phyloP scores from a whole-genome alignment of 2,329 filamentous ascomycete species.

The Canariomyces notabilis region DNA sequence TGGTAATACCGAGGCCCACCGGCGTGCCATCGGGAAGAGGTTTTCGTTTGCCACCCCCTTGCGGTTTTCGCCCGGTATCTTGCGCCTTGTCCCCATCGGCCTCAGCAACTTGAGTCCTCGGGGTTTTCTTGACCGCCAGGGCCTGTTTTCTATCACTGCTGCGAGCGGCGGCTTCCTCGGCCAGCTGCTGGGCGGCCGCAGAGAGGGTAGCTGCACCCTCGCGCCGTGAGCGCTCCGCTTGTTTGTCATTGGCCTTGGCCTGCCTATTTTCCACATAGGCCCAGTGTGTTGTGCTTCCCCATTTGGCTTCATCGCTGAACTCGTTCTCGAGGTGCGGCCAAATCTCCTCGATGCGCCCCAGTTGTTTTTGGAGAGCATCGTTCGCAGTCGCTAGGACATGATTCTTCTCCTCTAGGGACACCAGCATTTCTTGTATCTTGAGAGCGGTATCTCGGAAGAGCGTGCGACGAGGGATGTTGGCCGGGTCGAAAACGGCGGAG shows the following conservation, averaged over 20 bases:
- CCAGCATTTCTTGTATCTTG: slow-evolving; percentile 77
- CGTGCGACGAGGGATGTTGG: slow-evolving; percentile 62
- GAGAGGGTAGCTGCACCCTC: slow-evolving; percentile 76
- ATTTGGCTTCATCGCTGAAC: slow-evolving; percentile 89
- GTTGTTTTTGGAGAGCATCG: slow-evolving; percentile 79
- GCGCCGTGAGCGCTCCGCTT: slow-evolving; percentile 68
- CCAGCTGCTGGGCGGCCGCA: slow-evolving; percentile 69
- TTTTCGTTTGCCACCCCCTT: slow-evolving; percentile 60
- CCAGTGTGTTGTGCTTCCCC: slow-evolving; percentile 90
- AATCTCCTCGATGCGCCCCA: slow-evolving; percentile 77
- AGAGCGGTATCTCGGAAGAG: slow-evolving; percentile 73
- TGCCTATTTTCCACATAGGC: slow-evolving; percentile 84
- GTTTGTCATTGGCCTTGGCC: slow-evolving; percentile 51
- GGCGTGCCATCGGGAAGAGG: slow-evolving; percentile 36
- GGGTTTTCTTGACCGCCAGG: slow-evolving; percentile 68
- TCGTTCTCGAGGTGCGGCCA: slow-evolving; percentile 83
- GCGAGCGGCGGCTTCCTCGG: slow-evolving; percentile 76
- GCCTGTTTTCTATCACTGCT: slow-evolving; percentile 83
- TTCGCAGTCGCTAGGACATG: slow-evolving; percentile 92
- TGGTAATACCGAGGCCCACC: slow-evolving; percentile 62
- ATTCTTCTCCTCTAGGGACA: slow-evolving; percentile 94
- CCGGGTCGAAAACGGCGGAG: slow-evolving; percentile 46
- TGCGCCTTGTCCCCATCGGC: slow-evolving; percentile 47
- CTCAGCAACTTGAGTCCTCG: slow-evolving; percentile 69
- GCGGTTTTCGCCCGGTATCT: slow-evolving; percentile 53